Evolutionary conservation across 495 filamentous ascomycete genomes (phyloP).

Genomic region (Terfezia claveryi): DNA sequence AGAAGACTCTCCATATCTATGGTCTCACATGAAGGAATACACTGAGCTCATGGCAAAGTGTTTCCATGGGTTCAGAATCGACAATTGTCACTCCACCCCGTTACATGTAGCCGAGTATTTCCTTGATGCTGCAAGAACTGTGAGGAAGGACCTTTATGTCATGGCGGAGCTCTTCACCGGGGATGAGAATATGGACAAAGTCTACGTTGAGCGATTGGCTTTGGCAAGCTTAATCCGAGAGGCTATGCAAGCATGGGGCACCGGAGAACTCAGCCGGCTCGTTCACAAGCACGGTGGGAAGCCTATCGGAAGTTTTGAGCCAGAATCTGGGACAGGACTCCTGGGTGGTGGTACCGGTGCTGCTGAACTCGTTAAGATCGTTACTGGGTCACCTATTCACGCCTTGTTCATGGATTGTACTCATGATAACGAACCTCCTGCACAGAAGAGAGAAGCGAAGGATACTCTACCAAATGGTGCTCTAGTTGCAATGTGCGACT

Average conservation of each 20-base stretch:
- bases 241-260: constrained; percentile 97
- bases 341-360: constrained; percentile 22
- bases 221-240: constrained; percentile 81
- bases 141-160: constrained; percentile 72
- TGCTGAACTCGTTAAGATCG: constrained; percentile 14
- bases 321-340: constrained; percentile 29
- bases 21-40: constrained; percentile 88
- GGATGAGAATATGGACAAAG: constrained; percentile 83
- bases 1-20: constrained; percentile 77
- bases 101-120: constrained; percentile 83
- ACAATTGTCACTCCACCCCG: constrained; percentile 96
- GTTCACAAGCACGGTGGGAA: constrained; percentile 88
- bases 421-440: constrained; percentile 91
- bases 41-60: constrained; percentile 85
- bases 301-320: constrained; percentile 88
- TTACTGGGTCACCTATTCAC: constrained; percentile 56
- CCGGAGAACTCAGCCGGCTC: constrained; percentile 67
- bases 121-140: constrained; percentile 70
- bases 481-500: constrained; percentile 84
- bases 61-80: constrained; percentile 87
- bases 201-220: constrained; percentile 80
- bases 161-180: constrained; percentile 95
- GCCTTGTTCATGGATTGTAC: constrained; percentile 99
- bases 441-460: constrained; percentile 82
- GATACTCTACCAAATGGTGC: constrained; percentile 95